Percentiles rank a stretch among this genome's conserved stretches.
Conservation (phyloP, 1,139 yeast species). For the Sugiyamaella paludigena region DNA sequence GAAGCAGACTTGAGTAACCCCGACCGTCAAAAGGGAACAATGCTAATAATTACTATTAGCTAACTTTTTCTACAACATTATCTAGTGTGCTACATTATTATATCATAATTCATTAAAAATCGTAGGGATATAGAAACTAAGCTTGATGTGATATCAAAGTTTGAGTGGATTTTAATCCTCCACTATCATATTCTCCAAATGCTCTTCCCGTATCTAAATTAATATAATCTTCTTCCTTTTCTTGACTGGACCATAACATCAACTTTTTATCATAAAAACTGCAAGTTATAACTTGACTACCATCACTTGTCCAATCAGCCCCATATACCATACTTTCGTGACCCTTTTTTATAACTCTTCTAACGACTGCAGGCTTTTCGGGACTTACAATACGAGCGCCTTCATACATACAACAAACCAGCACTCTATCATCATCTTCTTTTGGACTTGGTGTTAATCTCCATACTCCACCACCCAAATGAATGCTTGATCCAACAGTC, state of each 20-base stretch:
- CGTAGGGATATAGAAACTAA: no score
- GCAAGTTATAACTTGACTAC: conserved; percentile 62
- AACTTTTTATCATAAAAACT: conserved; percentile 86
- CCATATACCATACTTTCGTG: conserved; percentile 96
- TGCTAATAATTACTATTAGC: no score
- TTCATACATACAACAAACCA: conserved; percentile 92
- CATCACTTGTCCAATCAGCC: conserved; percentile 72
- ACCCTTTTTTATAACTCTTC: conserved; percentile 56
- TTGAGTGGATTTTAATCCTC: no score
- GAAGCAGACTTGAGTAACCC: conserved; percentile 1
- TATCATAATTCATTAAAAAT: no score
- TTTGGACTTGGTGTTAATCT: conserved; percentile 64
- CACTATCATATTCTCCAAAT: conserved; percentile 1
- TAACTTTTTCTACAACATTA: no score
- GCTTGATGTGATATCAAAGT: no score
- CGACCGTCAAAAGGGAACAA: neutral
- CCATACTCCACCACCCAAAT: conserved; percentile 96
- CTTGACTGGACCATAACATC: conserved; percentile 57
- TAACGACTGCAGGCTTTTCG: conserved; percentile 41
- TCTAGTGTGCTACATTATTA: no score
- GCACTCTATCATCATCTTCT: conserved; percentile 41
- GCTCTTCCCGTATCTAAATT: neutral
- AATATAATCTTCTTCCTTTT: conserved; percentile 8
- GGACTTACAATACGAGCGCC: conserved; percentile 70
- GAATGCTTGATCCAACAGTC: conserved; percentile 41